Evolutionary conservation across 495 filamentous ascomycete genomes (phyloP).

Genomic region (Hypoxylon subgilvum): DNA sequence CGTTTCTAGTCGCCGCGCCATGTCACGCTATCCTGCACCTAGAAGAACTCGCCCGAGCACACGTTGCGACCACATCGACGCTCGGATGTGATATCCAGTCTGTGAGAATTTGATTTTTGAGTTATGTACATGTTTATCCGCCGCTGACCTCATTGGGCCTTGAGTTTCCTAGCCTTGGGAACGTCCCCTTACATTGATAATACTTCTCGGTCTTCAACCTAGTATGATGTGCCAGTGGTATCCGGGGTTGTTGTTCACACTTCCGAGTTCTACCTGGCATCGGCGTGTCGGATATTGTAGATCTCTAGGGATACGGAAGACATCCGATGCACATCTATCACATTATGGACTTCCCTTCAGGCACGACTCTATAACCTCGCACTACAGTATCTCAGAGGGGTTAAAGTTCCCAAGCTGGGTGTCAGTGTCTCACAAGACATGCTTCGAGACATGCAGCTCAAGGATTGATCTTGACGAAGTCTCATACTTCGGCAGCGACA

Average conservation of each 20-base stretch:
- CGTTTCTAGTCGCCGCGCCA: conserved; percentile 23
- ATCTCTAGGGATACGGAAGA: conserved; percentile 3
- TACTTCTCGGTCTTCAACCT: conserved; percentile 9
- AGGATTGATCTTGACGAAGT: conserved; percentile 4
- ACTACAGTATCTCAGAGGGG: conserved; percentile 2
- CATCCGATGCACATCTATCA: not conserved
- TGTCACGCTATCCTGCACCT: conserved; percentile 25
- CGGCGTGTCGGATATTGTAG: not conserved
- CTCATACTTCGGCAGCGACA: not conserved
- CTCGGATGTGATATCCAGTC: conserved; percentile 13
- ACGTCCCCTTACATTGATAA: too few relatives aligned
- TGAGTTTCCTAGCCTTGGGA: conserved; percentile 8
- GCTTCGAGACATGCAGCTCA: too few relatives aligned
- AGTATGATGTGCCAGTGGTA: not conserved
- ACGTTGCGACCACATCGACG: conserved; percentile 7
- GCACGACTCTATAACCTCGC: not conserved
- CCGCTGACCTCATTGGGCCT: conserved; percentile 1
- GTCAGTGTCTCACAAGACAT: conserved; percentile 12
- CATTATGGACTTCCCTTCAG: not conserved
- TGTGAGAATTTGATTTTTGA: conserved; percentile 4
- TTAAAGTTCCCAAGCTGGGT: conserved; percentile 2
- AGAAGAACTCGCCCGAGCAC: conserved; percentile 20
- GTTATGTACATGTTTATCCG: conserved; percentile 4
- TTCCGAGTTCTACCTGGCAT: not conserved
- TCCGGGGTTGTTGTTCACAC: conserved; percentile 4